Evolutionary conservation across 2,329 filamentous ascomycete genomes (phyloP), one percentile per base, ranked within the genome.

Genomic region (Arthrobotrys musiformis): DNA sequence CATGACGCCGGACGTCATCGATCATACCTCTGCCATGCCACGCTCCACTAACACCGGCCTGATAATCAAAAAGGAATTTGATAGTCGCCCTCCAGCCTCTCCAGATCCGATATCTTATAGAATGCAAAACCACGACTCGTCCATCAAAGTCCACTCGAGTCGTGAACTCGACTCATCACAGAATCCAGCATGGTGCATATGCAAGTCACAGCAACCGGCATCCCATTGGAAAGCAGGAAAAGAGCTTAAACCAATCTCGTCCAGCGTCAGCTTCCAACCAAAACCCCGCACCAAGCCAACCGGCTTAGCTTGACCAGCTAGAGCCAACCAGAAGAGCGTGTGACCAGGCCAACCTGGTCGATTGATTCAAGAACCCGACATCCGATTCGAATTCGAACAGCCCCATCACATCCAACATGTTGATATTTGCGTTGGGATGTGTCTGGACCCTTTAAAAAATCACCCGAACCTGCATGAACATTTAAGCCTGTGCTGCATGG

Each of bases 341-440:
- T 58, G 54, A 58, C 30, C 54, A 58, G 54, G 54, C 19, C 54
- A 56, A 30, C 50, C 50, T n/a, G 40, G 54, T 58, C n/a, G n/a
- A n/a, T n/a, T n/a, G n/a, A n/a, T n/a, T n/a, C 54, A 40, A 58
- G 54, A 58, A 58, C 54, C 54, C 54, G 54, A 40, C 54, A 58
- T 58, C 54, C 54, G 54, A 58, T 42, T 40, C 15, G 37, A 17
- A 4, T 2, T 40, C 15, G 7, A 17, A 2, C n/a, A 2, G n/a
- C 26, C 24, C 24, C 54, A 58, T 58, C 54, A n/a, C 13, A 26
- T 58, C 30, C 54, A 40, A 24, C 54, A 40, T 40, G 19, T 17
- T 56, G 15, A 2, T 30, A 11, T 17, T 28, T 37, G 24, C 13
- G 19, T 40, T 37, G 54, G 11, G 30, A 6, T 13, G 30, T 58